phyloP scores from a whole-genome alignment of 371 early-diverging fungal species.

The Coemansia linderi region DNA sequence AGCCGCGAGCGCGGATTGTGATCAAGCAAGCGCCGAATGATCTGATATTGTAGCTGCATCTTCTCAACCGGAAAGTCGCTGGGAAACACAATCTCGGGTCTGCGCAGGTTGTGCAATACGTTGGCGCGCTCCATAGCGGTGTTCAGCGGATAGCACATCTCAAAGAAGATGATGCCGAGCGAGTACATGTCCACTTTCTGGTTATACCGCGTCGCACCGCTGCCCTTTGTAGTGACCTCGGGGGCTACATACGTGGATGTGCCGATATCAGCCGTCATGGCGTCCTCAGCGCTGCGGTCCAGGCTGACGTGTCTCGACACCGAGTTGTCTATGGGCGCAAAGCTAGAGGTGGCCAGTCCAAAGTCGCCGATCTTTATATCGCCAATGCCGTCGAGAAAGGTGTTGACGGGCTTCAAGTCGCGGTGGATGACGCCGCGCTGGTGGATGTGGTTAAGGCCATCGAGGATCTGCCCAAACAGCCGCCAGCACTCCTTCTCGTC shows the following conservation, averaged over 20 bases:
- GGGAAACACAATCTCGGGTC: conserved; percentile 72
- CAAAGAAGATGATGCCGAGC: conserved; percentile 71
- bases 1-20: conserved; percentile 83
- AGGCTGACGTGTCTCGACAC: conserved; percentile 24
- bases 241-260: conserved; percentile 94
- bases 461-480: conserved; percentile 79
- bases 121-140: conserved; percentile 78
- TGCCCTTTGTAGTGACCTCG: conserved; percentile 63
- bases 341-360: conserved; percentile 87
- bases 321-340: conserved; percentile 60
- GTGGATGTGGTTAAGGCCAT: conserved; percentile 85
- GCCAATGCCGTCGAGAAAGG: conserved; percentile 85
- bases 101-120: conserved; percentile 68
- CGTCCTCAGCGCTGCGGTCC: conserved; percentile 56
- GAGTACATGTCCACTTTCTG: conserved; percentile 82
- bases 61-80: conserved; percentile 67
- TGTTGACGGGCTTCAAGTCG: conserved; percentile 95
- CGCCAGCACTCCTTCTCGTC: conserved; percentile 64
- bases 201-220: conserved; percentile 62
- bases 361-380: conserved; percentile 97
- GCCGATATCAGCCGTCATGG: conserved; percentile 82
- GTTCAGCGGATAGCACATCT: conserved; percentile 71
- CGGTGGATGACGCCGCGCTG: conserved; percentile 92
- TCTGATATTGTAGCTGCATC: conserved; percentile 65
- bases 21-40: conserved; percentile 73